Evolutionary conservation across 2,329 filamentous ascomycete species (phyloP).

Genomic region (Cercospora sp.): DNA sequence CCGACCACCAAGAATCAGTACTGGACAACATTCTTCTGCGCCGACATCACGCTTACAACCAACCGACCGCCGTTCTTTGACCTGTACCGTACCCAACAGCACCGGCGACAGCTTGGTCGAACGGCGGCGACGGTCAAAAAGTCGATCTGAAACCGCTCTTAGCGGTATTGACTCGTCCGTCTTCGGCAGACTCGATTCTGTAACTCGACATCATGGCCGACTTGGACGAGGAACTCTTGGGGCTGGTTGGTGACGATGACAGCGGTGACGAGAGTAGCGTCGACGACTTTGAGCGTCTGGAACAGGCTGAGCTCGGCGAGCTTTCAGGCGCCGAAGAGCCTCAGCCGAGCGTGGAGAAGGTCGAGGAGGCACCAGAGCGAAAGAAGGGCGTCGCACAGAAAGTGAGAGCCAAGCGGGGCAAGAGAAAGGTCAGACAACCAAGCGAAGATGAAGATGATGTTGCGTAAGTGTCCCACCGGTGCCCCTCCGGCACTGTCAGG

Average conservation of each 20-base stretch:
- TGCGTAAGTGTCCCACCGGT: slow-evolving; percentile 63
- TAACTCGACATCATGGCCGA: slow-evolving; percentile 46
- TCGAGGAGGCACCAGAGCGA: slow-evolving; percentile 40
- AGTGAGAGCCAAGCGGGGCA: slow-evolving; percentile 42
- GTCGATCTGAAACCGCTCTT: neutral
- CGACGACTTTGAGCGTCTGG: slow-evolving; percentile 49
- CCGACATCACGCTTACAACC: neutral
- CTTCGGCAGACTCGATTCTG: neutral
- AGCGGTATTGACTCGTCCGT: neutral
- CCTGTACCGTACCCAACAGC: neutral
- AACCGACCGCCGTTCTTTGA: neutral
- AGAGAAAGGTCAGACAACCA: slow-evolving; percentile 53
- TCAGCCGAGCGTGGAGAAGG: slow-evolving; percentile 42
- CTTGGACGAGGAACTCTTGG: slow-evolving; percentile 89
- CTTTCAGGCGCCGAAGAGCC: slow-evolving; percentile 57
- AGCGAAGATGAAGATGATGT: slow-evolving; percentile 72
- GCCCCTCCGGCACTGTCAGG: neutral
- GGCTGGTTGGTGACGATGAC: slow-evolving; percentile 76
- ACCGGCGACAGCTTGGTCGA: neutral
- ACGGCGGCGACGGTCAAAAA: neutral
- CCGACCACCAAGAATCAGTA: neutral
- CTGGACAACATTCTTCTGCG: neutral
- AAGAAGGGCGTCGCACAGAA: slow-evolving; percentile 50
- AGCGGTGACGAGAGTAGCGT: slow-evolving; percentile 50
- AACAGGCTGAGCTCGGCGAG: slow-evolving; percentile 51